Base-by-base conservation (phyloP, 2,329 filamentous ascomycete species). In the Dendryphion nanum region DNA sequence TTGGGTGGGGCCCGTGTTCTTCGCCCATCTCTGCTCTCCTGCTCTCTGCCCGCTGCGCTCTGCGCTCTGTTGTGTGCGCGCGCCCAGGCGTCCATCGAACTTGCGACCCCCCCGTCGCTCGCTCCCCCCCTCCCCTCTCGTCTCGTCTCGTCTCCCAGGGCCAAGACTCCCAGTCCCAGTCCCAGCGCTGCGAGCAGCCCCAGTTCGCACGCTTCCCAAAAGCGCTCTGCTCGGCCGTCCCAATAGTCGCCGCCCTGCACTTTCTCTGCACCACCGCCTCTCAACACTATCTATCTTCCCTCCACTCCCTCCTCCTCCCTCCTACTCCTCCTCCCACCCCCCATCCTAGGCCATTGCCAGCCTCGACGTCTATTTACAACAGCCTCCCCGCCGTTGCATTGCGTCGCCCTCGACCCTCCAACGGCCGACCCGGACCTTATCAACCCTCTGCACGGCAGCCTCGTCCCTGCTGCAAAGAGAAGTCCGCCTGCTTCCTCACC, bases 191-290 rank as follows among this genome's bases (percentile, higher is more conserved):
- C 16, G 23, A n/a, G 23, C 23, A n/a, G 23, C n/a, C 23, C 10
- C 29, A 13, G 10, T 15, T 10, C 29, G 12, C 15, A 13, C n/a
- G 23, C 23, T 8, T 26, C 23, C 23, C 23, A 26, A 26, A n/a
- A 26, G 10, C 23, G 10, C 23, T 8, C 10, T 26, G 23, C 23
- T 26, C 23, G 23, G 23, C 23, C 23, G 50, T 45, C 47, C 53
- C 56, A 59, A 59, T 59, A 60, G 52, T 52, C 57, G 51, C 54
- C 33, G 45, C 43, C 52, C 57, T 53, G 52, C 55, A 51, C 57
- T n/a, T n/a, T 26, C 23, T 26, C 23, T n/a, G 23, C n/a, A 8
- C 23, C 10, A 26, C n/a, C n/a, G n/a, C n/a, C n/a, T n/a, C 23
- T n/a, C 23, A 8, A 8, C 23, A 26, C 10, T 26, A 26, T 26